phyloP scores from a whole-genome alignment of 2,329 filamentous ascomycete genomes.

The Clarireedia paspali region DNA sequence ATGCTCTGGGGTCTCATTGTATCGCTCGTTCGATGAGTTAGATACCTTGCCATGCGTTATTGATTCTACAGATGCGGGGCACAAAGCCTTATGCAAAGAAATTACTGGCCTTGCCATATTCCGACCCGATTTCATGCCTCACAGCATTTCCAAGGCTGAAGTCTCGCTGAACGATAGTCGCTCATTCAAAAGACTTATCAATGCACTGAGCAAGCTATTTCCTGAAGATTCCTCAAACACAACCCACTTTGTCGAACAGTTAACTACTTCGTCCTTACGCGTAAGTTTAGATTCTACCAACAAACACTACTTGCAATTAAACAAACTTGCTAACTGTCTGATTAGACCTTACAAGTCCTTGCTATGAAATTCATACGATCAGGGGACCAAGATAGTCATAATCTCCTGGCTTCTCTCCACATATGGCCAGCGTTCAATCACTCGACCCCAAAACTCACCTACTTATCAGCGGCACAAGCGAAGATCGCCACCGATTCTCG shows the following conservation, averaged over 20 bases:
- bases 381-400: slow-evolving; percentile 2
- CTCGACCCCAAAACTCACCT: not conserved
- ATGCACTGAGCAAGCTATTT: slow-evolving; percentile 9
- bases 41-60: slow-evolving; percentile 15
- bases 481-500: slow-evolving; percentile 12
- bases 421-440: slow-evolving; percentile 13
- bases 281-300: not conserved
- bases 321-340: not conserved
- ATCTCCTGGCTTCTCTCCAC: slow-evolving; percentile 8
- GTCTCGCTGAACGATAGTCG: not conserved
- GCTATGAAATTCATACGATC: not conserved
- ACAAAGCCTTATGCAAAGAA: slow-evolving; percentile 11
- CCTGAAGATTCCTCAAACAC: slow-evolving; percentile 1
- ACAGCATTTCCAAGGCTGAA: not conserved
- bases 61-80: not conserved
- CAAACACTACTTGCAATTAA: not conserved
- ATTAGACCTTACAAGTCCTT: no score
- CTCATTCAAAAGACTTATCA: slow-evolving; percentile 16
- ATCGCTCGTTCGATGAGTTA: slow-evolving; percentile 8
- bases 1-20: not conserved
- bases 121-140: slow-evolving; percentile 13
- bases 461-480: slow-evolving; percentile 12
- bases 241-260: not conserved
- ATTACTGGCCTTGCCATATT: slow-evolving; percentile 16
- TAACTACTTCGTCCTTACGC: no score